Conservation (phyloP, 805 yeast species). For the Ogataea thermomethanolica region DNA sequence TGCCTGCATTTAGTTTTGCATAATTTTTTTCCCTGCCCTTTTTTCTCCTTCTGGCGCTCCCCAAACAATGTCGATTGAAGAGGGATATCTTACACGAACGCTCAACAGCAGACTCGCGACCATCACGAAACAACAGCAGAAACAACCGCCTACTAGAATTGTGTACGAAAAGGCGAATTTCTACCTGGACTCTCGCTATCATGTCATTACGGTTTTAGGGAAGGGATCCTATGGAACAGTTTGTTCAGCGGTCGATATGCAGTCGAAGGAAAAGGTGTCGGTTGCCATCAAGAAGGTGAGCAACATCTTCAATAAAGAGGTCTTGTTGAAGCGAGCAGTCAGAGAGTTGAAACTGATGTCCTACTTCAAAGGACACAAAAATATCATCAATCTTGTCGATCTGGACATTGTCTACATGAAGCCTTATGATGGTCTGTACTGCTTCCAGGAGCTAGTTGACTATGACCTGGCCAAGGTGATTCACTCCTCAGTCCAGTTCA, state of each 20-base stretch:
- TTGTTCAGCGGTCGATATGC: constrained; percentile 64
- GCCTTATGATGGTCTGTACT: constrained; percentile 84
- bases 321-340: constrained; percentile 72
- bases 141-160: constrained; percentile 19
- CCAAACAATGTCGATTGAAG: constrained; percentile 12
- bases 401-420: constrained; percentile 61
- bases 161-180: constrained; percentile 55
- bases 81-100: constrained; percentile 14
- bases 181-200: constrained; percentile 58
- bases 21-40: constrained; percentile 9
- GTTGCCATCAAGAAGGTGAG: constrained; percentile 82
- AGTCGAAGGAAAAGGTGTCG: constrained; percentile 33
- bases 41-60: constrained; percentile 15
- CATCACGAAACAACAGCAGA: constrained; percentile 15
- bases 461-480: constrained; percentile 81
- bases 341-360: constrained; percentile 80
- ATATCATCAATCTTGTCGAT: constrained; percentile 71
- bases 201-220: constrained; percentile 58
- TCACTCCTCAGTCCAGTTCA: constrained; percentile 68
- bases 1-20: constrained; percentile 29
- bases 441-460: constrained; percentile 83
- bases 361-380: constrained; percentile 81
- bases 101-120: constrained; percentile 13
- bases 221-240: constrained; percentile 87
- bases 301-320: constrained; percentile 62